Evolutionary conservation across 2,329 filamentous ascomycete genomes (phyloP).

Genomic region (Ceratocystis destructans): DNA sequence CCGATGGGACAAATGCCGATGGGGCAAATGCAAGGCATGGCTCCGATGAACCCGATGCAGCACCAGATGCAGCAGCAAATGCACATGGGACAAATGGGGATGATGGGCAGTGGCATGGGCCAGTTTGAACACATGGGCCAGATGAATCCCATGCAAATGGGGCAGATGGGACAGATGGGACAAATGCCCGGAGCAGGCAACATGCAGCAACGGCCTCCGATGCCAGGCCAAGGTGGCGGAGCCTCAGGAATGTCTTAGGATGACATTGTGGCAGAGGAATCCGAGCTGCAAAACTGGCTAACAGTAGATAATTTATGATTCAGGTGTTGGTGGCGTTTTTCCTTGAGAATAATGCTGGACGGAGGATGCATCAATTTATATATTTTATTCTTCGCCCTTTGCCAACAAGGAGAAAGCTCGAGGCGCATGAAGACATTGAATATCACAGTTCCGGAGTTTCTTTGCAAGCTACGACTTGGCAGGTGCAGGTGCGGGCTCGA

Average conservation of each 20-base stretch:
- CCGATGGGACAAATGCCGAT: conserved; percentile 16
- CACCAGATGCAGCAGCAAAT: conserved; percentile 17
- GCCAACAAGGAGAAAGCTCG: not conserved
- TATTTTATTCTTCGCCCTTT: not conserved
- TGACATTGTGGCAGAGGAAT: conserved; percentile 14
- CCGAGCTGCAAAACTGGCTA: conserved; percentile 1
- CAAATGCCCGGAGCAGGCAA: conserved; percentile 12
- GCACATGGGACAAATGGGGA: conserved; percentile 17
- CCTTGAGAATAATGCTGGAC: not conserved
- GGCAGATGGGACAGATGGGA: conserved; percentile 15
- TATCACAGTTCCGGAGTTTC: not conserved
- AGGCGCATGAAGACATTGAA: not conserved
- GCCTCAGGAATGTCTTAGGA: conserved; percentile 17
- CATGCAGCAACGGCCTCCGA: conserved; percentile 17
- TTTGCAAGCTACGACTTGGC: too few relatives aligned
- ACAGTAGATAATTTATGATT: not conserved
- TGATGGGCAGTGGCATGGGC: conserved; percentile 17
- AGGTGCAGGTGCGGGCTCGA: too few relatives aligned
- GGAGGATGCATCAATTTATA: not conserved
- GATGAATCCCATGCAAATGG: conserved; percentile 16
- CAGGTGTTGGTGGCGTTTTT: not conserved
- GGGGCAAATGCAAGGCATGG: conserved; percentile 15
- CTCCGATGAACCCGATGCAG: conserved; percentile 14
- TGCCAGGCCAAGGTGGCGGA: conserved; percentile 16
- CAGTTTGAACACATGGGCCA: conserved; percentile 17